phyloP scores from a whole-genome alignment of 2,329 filamentous ascomycete species.

The Penicillium sp. region DNA sequence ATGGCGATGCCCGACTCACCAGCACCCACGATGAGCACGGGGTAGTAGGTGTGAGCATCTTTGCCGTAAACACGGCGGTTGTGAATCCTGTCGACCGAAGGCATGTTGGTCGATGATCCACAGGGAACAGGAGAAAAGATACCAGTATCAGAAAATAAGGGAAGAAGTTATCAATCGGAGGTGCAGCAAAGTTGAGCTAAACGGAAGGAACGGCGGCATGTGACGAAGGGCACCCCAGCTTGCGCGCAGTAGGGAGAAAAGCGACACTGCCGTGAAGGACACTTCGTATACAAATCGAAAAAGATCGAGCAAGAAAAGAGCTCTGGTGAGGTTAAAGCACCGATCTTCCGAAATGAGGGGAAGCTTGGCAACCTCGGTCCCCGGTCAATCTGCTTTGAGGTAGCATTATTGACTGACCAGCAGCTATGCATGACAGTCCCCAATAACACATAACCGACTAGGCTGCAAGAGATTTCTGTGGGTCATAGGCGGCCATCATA shows the following conservation, averaged over 20 bases:
- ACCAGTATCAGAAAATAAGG: not conserved
- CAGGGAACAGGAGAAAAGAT: not conserved
- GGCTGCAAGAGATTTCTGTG: not conserved
- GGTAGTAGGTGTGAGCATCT: conserved; percentile 49
- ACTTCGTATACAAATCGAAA: not conserved
- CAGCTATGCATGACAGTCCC: not conserved
- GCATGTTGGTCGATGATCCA: conserved; percentile 22
- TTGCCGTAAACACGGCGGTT: conserved; percentile 43
- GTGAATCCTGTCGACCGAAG: conserved; percentile 39
- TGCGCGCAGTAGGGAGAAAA: not conserved
- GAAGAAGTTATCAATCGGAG: not conserved
- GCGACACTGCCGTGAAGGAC: not conserved
- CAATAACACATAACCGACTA: not conserved
- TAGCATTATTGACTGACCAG: not conserved
- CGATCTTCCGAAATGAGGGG: conserved; percentile 6
- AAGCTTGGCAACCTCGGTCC: conserved; percentile 13
- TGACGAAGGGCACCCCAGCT: not conserved
- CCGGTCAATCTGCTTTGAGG: not conserved
- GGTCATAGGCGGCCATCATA: not conserved
- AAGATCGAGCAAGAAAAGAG: not conserved
- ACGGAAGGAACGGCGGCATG: not conserved
- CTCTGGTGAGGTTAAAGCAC: not conserved
- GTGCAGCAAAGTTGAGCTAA: not conserved
- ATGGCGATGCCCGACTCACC: conserved; percentile 66
- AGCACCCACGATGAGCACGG: conserved; percentile 61